Base-by-base conservation (phyloP, 768 basidiomycete genomes). In the Multifurca ochricompacta region DNA sequence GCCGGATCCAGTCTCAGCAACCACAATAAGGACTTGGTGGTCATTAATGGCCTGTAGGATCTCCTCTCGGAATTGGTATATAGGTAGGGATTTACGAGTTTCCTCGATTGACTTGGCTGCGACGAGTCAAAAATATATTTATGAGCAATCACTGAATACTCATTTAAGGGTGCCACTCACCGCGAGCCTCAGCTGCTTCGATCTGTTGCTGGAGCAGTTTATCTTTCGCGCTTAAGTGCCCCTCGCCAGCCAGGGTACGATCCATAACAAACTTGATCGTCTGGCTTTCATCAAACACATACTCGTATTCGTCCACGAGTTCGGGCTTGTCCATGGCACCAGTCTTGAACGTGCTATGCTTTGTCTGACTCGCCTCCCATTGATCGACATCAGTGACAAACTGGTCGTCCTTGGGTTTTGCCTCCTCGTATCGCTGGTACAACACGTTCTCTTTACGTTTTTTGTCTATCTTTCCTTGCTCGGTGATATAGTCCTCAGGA, bases 1-100 rank as follows among this genome's bases (percentile, higher is more conserved):
- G 32, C 96, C 96, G 2, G 96, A 98, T 21, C 96, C 96, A 0
- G 96, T 98, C 71, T 99, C 96, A 10, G 95, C 96, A 46, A 96
- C 93, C 44, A 99, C 92, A 53, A 99, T 93, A 60, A 99, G 81
- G 18, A 98, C 88, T 64, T 97, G 96, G 65, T 96, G 87, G 32
- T 92, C 81, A 39, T 81, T 80, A 56, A 99, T 85, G 0, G 96
- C 96, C 19, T 83, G 79, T 8, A 99, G 82, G 19, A 98, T 81
- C 51, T 91, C 76, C 41, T 95, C 84, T 47, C 93, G 88, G 72
- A 85, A 95, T 11, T 79, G 74, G 64, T 87, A 97, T 53, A 98
- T 94, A 2, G 96, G 96, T 19, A 99, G 74, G 3, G 84, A 89
- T 66, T 96, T 94, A 51, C 96, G 84, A 0, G 90, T 91, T 59